Percentiles rank a stretch among this genome's conserved stretches.
Evolutionary conservation across 2,329 filamentous ascomycete genomes (phyloP).

Genomic region (Trichoderma koningiopsis): DNA sequence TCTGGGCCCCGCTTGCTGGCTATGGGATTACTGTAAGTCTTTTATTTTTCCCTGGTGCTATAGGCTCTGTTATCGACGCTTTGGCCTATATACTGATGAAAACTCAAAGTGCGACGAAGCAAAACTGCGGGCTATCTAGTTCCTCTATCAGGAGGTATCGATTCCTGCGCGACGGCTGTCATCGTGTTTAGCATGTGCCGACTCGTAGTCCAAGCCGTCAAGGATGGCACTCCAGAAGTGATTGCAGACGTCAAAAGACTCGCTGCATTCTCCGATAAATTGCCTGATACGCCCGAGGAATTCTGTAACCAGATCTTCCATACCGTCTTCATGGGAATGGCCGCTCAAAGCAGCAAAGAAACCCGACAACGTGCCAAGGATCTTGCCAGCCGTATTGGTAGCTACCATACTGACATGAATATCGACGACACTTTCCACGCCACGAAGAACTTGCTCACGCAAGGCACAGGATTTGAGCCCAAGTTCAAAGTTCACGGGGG

Average conservation of each 20-base stretch:
- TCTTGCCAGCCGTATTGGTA: conserved; percentile 64
- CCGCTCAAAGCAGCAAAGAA: conserved; percentile 65
- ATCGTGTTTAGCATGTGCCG: conserved; percentile 55
- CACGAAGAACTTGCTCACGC: conserved; percentile 28
- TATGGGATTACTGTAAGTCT: conserved; percentile 62
- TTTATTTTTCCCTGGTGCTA: background rate
- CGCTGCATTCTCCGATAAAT: conserved; percentile 25
- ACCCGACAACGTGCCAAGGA: conserved; percentile 63
- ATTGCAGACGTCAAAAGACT: conserved; percentile 34
- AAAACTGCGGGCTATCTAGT: conserved; percentile 57
- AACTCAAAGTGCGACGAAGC: conserved; percentile 41
- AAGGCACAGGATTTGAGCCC: conserved; percentile 59
- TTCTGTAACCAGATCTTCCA: conserved; percentile 9
- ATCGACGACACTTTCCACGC: conserved; percentile 56
- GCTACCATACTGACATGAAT: conserved; percentile 72
- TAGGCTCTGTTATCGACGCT: background rate
- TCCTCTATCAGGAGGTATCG: conserved; percentile 58
- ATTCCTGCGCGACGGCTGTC: conserved; percentile 51
- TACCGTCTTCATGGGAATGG: conserved; percentile 53
- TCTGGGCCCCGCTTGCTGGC: conserved; percentile 63
- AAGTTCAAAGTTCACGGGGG: conserved; percentile 57
- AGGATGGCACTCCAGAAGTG: conserved; percentile 37
- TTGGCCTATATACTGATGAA: background rate
- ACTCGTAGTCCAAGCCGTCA: conserved; percentile 55
- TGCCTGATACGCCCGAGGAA: conserved; percentile 46